Base-by-base conservation (phyloP, 2,329 filamentous ascomycete genomes). In the Alternaria rosae region DNA sequence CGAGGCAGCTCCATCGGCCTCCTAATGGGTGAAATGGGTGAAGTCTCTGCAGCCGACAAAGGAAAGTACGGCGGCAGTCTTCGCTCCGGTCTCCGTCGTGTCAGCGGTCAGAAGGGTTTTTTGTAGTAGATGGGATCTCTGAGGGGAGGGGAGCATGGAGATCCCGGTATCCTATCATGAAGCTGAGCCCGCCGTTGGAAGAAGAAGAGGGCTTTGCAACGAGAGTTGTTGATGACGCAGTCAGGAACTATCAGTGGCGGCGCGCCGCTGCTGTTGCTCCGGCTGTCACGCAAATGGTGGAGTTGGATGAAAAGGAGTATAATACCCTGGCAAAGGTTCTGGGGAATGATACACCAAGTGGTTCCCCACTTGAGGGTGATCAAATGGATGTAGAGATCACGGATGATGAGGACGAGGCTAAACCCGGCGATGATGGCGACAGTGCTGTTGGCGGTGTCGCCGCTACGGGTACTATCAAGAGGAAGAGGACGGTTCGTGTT, bases 81-180 rank as follows among this genome's bases (percentile, higher is more conserved):
- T 35, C 65, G 77, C 13, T 70, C 69, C 21, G 67, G 67, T n/a
- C 57, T 79, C 45, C 71, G 82, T 66, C 79, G 81, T 65, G 79
- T 82, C 59, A 83, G 82, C 66, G 77, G 82, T 50, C 77, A 75
- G 62, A 83, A 83, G 79, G 80, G 81, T 82, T 84, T 84, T 82
- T 83, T 84, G 79, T 84, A 81, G 76, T 69, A 68, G 68, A 70
- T 64, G 73, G 73, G 75, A 64, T 64, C 70, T 74, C 71, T 52
- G 70, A 68, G 68, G 73, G 61, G 71, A 61, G 67, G 75, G 62
- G 65, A 70, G 60, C 47, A 61, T 66, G 61, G 74, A 73, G 72
- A 68, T 77, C 76, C 75, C 74, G 67, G 73, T 62, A 55, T 54
- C 45, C 54, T 53, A 64, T 65, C 50, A 58, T 63, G 60, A 70